Conservation (phyloP, 2,329 filamentous ascomycete genomes). For the Drechslera avenae region DNA sequence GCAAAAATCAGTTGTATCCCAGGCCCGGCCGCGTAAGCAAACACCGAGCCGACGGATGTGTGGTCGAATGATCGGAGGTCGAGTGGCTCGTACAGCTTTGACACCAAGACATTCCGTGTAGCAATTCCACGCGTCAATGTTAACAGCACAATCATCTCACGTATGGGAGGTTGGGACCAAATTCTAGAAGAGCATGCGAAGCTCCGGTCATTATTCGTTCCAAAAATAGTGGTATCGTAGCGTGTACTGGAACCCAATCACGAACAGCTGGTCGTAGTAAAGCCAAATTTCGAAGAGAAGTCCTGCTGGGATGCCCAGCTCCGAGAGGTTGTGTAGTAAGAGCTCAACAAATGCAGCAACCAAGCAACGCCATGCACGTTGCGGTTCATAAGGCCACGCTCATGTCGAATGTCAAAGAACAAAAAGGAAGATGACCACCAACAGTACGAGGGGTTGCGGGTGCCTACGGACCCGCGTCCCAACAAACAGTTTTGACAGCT, state of each 20-base stretch:
- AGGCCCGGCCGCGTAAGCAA: conserved; percentile 8
- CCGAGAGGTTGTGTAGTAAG: conserved; percentile 7
- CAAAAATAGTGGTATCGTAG: conserved; percentile 19
- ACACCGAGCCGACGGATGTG: neutral
- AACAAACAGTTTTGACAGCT: conserved; percentile 33
- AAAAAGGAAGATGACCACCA: conserved; percentile 21
- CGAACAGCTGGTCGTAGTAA: conserved; percentile 5
- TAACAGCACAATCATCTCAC: conserved; percentile 5
- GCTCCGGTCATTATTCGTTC: conserved; percentile 30
- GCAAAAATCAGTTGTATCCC: neutral
- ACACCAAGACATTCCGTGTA: neutral
- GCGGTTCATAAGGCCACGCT: conserved; percentile 7
- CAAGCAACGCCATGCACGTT: conserved; percentile 28
- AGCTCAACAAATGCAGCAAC: conserved; percentile 29
- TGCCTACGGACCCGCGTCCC: conserved; percentile 20
- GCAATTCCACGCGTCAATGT: neutral
- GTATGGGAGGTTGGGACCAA: conserved; percentile 3
- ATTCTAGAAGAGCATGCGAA: conserved; percentile 15
- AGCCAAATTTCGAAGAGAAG: conserved; percentile 11
- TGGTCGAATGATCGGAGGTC: neutral
- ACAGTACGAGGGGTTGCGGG: conserved; percentile 14
- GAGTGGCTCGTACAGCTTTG: conserved; percentile 8
- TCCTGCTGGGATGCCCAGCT: conserved; percentile 3
- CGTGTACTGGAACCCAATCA: conserved; percentile 10
- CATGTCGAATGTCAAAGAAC: conserved; percentile 24